Conservation (phyloP, 805 yeast species). For the Kuraishia piskuri region DNA sequence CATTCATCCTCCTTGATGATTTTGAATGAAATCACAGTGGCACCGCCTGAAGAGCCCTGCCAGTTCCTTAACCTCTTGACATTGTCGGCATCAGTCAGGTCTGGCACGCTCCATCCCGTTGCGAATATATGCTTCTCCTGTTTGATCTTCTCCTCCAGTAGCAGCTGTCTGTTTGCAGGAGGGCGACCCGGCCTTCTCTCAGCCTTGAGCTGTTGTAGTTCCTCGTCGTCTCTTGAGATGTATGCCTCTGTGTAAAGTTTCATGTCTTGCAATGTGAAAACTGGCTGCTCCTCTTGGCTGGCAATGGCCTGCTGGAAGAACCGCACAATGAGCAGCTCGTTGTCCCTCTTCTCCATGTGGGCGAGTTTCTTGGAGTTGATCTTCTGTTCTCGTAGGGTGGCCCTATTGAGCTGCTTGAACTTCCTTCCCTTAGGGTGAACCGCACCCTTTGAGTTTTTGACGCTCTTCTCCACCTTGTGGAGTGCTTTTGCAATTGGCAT, state of each 20-base stretch:
- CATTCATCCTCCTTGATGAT: slow-evolving; percentile 18
- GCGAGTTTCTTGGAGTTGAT: slow-evolving; percentile 49
- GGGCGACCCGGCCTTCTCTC: slow-evolving; percentile 89
- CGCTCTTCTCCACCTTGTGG: slow-evolving; percentile 52
- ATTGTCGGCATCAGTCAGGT: slow-evolving; percentile 50
- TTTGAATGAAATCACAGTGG: slow-evolving; percentile 49
- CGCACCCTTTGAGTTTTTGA: slow-evolving; percentile 44
- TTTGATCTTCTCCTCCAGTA: slow-evolving; percentile 52
- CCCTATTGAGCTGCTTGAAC: slow-evolving; percentile 74
- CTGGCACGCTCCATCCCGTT: slow-evolving; percentile 69
- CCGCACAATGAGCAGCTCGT: slow-evolving; percentile 48
- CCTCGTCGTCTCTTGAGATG: slow-evolving; percentile 66
- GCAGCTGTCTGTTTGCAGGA: slow-evolving; percentile 57
- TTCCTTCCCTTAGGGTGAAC: slow-evolving; percentile 88
- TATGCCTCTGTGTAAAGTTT: slow-evolving; percentile 52
- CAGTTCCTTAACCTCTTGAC: slow-evolving; percentile 58
- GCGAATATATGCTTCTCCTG: slow-evolving; percentile 53
- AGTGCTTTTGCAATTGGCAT: slow-evolving; percentile 70
- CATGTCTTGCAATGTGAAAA: slow-evolving; percentile 51
- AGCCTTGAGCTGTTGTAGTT: slow-evolving; percentile 48
- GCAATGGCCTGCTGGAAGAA: slow-evolving; percentile 54
- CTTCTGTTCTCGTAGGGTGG: slow-evolving; percentile 77
- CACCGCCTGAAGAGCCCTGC: slow-evolving; percentile 80
- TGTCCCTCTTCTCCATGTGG: slow-evolving; percentile 49
- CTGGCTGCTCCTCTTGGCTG: slow-evolving; percentile 23